phyloP scores from a whole-genome alignment of 805 yeast genomes.

The Lachancea kluyveri region DNA sequence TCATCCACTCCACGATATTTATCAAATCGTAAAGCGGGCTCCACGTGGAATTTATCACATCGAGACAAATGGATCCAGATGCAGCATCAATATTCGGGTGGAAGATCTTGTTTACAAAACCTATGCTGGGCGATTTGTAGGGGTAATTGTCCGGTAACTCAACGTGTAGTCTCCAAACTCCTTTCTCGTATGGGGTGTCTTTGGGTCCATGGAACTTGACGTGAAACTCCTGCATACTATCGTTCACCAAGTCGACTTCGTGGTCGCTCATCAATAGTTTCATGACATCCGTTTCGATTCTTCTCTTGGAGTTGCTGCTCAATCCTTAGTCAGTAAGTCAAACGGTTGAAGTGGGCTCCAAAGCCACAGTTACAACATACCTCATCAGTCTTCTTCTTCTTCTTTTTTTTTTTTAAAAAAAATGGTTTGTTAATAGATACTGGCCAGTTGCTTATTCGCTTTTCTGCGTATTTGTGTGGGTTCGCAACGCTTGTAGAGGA shows the following conservation, averaged over 20 bases:
- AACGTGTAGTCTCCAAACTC: slow-evolving; percentile 85
- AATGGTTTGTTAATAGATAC: no score
- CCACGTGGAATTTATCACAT: slow-evolving; percentile 97
- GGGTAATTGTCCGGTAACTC: slow-evolving; percentile 96
- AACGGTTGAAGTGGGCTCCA: no score
- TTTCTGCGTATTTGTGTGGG: no score
- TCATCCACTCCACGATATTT: slow-evolving; percentile 85
- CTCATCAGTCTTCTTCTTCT: no score
- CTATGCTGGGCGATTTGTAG: slow-evolving; percentile 91
- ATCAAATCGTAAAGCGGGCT: slow-evolving; percentile 92
- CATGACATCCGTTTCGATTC: slow-evolving; percentile 93
- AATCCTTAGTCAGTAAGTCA: no score
- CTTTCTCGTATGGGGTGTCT: slow-evolving; percentile 84
- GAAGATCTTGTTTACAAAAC: slow-evolving; percentile 82
- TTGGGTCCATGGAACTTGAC: slow-evolving; percentile 84
- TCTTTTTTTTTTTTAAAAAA: no score
- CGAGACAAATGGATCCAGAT: slow-evolving; percentile 88
- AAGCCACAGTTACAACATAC: no score
- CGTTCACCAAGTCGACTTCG: slow-evolving; percentile 77
- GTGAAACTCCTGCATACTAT: slow-evolving; percentile 78
- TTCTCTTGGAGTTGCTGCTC: slow-evolving; percentile 32
- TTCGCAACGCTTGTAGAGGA: no score
- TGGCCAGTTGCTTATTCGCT: no score
- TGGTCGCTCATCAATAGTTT: slow-evolving; percentile 89
- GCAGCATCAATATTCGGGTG: slow-evolving; percentile 94